phyloP scores from a whole-genome alignment of 2,329 filamentous ascomycete species.

The Paraphaeosphaeria sporulosa region DNA sequence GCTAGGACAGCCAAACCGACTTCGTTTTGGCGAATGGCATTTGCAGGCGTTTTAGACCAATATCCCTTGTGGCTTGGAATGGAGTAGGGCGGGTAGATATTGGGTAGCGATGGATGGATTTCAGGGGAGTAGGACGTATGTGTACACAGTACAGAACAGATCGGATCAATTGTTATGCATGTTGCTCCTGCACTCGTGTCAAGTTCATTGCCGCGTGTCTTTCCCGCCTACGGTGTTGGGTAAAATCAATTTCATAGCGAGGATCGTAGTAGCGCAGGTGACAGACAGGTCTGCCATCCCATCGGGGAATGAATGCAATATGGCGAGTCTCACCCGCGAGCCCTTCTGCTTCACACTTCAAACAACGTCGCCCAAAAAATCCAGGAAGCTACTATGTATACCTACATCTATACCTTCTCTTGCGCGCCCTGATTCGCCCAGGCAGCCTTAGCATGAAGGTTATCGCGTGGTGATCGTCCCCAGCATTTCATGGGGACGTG shows the following conservation, averaged over 20 bases:
- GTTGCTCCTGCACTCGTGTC: background rate
- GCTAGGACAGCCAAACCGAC: background rate
- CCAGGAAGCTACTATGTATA: no score
- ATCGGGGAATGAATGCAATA: background rate
- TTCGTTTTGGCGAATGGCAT: constrained; percentile 6
- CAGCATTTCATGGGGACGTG: constrained; percentile 1
- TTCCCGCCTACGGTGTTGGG: background rate
- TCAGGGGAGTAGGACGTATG: background rate
- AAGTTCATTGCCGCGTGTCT: background rate
- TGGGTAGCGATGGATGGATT: background rate
- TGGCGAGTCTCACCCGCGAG: background rate
- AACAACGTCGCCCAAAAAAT: no score
- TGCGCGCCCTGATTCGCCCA: background rate
- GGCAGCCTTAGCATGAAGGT: constrained; percentile 1
- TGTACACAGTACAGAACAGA: background rate
- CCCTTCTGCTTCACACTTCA: background rate
- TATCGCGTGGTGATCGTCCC: constrained; percentile 3
- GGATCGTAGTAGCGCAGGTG: no score
- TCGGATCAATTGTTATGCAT: background rate
- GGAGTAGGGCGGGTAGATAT: constrained; percentile 1
- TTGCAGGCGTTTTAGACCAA: constrained; percentile 11
- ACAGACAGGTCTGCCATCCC: background rate
- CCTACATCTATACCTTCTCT: no score
- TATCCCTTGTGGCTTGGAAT: constrained; percentile 4
- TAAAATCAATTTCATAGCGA: background rate